Base-by-base conservation (phyloP, 2,329 filamentous ascomycete genomes). In the Pyricularia pennisetigena region DNA sequence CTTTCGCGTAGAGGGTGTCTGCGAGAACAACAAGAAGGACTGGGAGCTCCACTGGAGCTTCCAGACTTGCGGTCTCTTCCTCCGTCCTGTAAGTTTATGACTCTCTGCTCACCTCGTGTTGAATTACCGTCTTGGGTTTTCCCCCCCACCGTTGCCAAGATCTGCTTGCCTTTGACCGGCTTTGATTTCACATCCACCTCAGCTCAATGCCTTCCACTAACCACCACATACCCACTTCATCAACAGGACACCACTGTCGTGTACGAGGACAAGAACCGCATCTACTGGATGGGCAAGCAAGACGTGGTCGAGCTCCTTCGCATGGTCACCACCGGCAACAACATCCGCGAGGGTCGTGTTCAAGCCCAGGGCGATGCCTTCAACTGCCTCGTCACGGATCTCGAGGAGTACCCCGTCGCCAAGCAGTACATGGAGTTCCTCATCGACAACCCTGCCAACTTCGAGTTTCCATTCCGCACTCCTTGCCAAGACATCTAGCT, bases 371-470 rank as follows among this genome's bases (percentile, higher is more conserved):
- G 57, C 14, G 23, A 26, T 3, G 57, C 57, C 23, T 61, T 14
- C 57, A 61, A 61, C 57, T 61, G 57, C 24, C 57, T 61, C 14
- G 9, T 61, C 57, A 61, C 57, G 3, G 57, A 61, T n/a, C 57
- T 61, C 5, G 24, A 61, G 24, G 57, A 61, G 23, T 61, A 61
- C 57, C 57, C 57, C 23, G 24, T 61, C 57, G 57, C 24, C 57
- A 61, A 61, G 57, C 57, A 61, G 23, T 61, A 61, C 57, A 61
- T 61, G 57, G 57, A 61, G 57, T 61, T 61, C 57, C 57, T 61
- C 24, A 61, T 61, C 57, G 57, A 61, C 23, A 14, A 61, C 26
- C 57, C 57, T 3, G 23, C 24, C 26, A 24, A 26, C 4, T 61
- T 61, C 23, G 57, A 26, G 2, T 26, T 26, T 14, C 57, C 57